Percentiles rank a stretch among this genome's conserved stretches.
phyloP scores from a whole-genome alignment of 208 protist species.

The Trypanosoma mega region DNA sequence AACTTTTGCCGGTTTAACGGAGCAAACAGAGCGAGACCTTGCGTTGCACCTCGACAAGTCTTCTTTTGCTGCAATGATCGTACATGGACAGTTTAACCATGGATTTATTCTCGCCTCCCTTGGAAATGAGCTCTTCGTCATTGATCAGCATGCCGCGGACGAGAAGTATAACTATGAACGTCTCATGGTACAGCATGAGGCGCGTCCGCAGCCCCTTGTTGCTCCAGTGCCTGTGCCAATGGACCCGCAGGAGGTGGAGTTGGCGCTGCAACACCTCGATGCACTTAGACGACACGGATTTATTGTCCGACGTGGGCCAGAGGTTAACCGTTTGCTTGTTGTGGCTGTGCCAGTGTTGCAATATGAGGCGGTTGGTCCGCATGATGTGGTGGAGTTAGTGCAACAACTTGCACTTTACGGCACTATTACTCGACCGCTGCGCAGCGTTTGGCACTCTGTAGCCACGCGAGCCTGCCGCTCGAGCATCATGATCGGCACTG shows the following conservation, averaged over 20 bases:
- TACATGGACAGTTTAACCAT: conserved; percentile 95
- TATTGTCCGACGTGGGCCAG: conserved; percentile 50
- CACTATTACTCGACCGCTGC: conserved; percentile 54
- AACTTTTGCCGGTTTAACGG: conserved; percentile 39
- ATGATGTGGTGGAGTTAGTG: conserved; percentile 89
- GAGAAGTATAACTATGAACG: conserved; percentile 95
- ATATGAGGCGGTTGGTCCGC: conserved; percentile 79
- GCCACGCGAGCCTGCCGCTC: conserved; percentile 91
- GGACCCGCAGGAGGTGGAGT: conserved; percentile 72
- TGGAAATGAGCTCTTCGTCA: conserved; percentile 87
- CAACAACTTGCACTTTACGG: conserved; percentile 74
- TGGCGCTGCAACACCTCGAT: conserved; percentile 68
- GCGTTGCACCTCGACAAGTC: conserved; percentile 69
- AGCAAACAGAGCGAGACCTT: conserved; percentile 68
- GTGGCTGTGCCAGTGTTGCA: conserved; percentile 74
- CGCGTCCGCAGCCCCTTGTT: conserved; percentile 86
- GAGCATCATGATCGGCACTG: conserved; percentile 94
- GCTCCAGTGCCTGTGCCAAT: conserved; percentile 65
- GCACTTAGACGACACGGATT: conserved; percentile 88
- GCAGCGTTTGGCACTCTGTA: conserved; percentile 89
- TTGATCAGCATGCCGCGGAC: conserved; percentile 95
- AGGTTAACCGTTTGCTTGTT: conserved; percentile 73
- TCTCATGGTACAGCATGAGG: conserved; percentile 61
- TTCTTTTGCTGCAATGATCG: conserved; percentile 84
- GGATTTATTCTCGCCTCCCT: conserved; percentile 91